Base-by-base conservation (phyloP, 2,329 filamentous ascomycete species). In the Colletotrichum horii region DNA sequence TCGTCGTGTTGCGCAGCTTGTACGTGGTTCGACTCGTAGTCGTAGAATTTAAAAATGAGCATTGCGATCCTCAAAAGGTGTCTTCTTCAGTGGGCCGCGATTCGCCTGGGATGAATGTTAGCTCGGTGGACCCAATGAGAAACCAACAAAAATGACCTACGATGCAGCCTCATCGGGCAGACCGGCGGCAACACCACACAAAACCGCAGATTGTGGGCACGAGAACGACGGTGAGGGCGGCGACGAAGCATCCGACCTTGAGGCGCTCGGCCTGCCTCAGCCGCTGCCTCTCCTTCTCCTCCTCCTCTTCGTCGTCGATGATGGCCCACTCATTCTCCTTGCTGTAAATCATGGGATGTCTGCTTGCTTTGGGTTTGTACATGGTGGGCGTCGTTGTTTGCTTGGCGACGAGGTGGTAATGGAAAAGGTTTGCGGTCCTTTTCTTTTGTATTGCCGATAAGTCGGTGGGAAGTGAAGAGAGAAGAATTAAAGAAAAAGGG, bases 311-410 rank as follows among this genome's bases (percentile, higher is more conserved):
- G 14, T 76, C 74, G 24, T 76, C 74, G 30, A 76, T 76, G 34
- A 76, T 76, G 58, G 74, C 74, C 74, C 74, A 76, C 70, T 76
- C 74, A 24, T 76, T 72, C 52, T 75, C 74, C 70, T 69, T 76
- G 70, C 62, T 76, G 62, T 71, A 68, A 24, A 55, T 70, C 67
- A 70, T 70, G 19, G 28, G 22, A 28, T 22, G 6, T 19, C 22
- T 36, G 32, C 12, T 36, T 34, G 52, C 36, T 30, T 24, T 62
- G 16, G 30, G 28, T n/a, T 56, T 34, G 38, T 66, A 66, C 26
- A 28, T 43, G 24, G 38, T 43, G 19, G 38, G 32, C 22, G 24
- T 19, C 14, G 62, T 24, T 55, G 15, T 52, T 7, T 15, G 14
- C 58, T 34, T 30, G 16, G 30, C 38, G 38, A n/a, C 14, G 15